Base-by-base conservation (phyloP, 192 early-diverging fungal genomes). In the Backusella psychrophila region DNA sequence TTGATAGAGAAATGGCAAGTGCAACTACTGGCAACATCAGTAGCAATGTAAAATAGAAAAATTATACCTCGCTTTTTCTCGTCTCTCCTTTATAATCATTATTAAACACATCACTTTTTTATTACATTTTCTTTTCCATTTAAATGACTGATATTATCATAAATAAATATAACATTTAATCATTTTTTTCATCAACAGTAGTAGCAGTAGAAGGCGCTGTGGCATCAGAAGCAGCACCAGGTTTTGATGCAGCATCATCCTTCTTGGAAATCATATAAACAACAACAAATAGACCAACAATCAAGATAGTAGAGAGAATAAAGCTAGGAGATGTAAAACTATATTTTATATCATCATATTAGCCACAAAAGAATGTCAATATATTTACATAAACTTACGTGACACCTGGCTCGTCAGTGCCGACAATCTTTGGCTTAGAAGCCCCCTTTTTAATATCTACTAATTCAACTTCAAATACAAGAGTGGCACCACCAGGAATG, bases 401-500 rank as follows among this genome's bases (percentile, higher is more conserved):
- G 26, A 49, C 42, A 2, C 6, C 6, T 44, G 34, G 26, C 46
- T 71, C 42, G n/a, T 71, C 42, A 41, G 6, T 23, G 0, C 26
- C 6, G 4, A 71, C 39, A 44, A 31, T 15, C n/a, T 44, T 71
- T 31, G 23, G 5, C 26, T 23, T 26, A 49, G n/a, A 23, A 21
- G 29, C 23, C 6, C 44, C 44, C 39, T 71, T 71, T 23, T 71
- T 49, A 29, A 93, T 93, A 44, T 81, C 85, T 31, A 96, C 39
- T 17, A 94, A 77, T 76, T 94, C 91, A 6, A 94, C 92, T 23
- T 94, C 94, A 78, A 96, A 95, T 23, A 94, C 91, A 38, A 96
- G 85, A 42, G 92, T 91, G 1, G 92, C 78, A 38, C 92, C 91
- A 74, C 90, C 86, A 19, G 97, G 97, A 72, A 98, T 98, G 49